Percentiles rank a stretch among this genome's conserved stretches.
Conservation (phyloP, 75 land plant genomes). For the Larix kaempferi region DNA sequence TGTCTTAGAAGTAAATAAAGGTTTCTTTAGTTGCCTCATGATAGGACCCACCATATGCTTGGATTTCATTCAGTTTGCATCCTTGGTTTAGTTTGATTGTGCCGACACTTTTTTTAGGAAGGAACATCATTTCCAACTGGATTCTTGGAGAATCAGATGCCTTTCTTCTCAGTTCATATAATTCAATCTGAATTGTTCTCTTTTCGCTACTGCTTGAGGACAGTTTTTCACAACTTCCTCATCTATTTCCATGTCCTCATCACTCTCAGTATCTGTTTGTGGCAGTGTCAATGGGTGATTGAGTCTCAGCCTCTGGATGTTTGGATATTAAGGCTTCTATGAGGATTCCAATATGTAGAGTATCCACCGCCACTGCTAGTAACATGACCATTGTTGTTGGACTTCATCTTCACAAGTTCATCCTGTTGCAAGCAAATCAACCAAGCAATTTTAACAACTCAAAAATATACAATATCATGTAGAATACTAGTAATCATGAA, state of each 20-base stretch:
- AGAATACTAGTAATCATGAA: constrained; percentile 3
- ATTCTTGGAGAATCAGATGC: constrained; percentile 10
- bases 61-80: neutral
- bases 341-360: constrained; percentile 92
- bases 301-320: constrained; percentile 74
- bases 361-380: too few species aligned
- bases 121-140: too few species aligned
- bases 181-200: neutral
- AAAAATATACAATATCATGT: neutral
- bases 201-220: constrained; percentile 13
- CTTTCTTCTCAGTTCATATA: too few species aligned
- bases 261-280: constrained; percentile 58
- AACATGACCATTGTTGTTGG: constrained; percentile 32
- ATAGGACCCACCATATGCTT: neutral
- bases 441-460: neutral
- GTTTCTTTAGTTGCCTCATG: neutral
- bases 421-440: constrained; percentile 47
- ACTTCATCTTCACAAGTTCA: constrained; percentile 83
- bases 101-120: neutral
- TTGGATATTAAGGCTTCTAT: constrained; percentile 78
- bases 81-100: neutral
- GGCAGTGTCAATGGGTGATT: constrained; percentile 58
- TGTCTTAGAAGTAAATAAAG: neutral
- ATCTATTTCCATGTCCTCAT: constrained; percentile 88
- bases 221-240: constrained; percentile 59